These are phyloP conservation scores for Colletotrichum graminicola DNA, from an alignment of 2,329 filamentous ascomycete species.

Conservation along the genomic window DNA sequence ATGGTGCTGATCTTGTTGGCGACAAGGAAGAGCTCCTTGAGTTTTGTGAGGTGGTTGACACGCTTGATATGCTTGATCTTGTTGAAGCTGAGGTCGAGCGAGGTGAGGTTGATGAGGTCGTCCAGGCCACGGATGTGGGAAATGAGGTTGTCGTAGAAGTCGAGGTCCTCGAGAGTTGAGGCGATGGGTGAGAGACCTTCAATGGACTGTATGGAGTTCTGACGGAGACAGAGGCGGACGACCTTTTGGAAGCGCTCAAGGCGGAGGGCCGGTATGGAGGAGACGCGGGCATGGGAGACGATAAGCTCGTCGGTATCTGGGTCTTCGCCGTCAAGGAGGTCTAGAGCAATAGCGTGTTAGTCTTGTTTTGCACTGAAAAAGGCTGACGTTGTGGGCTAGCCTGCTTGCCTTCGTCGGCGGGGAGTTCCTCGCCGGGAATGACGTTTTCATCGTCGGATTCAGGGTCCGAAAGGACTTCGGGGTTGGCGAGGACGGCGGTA, in stretches of 20 bases:
- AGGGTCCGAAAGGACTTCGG: constrained; percentile 84
- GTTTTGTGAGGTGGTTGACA: constrained; percentile 79
- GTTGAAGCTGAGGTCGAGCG: constrained; percentile 95
- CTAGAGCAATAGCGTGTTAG: constrained; percentile 52
- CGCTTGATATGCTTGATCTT: constrained; percentile 99
- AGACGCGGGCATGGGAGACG: constrained; percentile 87
- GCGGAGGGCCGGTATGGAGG: constrained; percentile 80
- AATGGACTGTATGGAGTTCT: constrained; percentile 88
- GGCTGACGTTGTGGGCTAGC: not conserved
- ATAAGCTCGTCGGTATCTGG: constrained; percentile 82
- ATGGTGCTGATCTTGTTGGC: constrained; percentile 94
- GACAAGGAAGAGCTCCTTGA: constrained; percentile 90
- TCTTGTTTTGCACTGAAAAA: not conserved
- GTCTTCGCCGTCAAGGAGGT: constrained; percentile 72
- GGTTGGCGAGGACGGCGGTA: constrained; percentile 77
- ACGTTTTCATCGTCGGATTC: constrained; percentile 81
- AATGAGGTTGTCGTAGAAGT: constrained; percentile 97
- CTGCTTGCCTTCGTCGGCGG: constrained; percentile 80
- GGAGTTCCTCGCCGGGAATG: constrained; percentile 79
- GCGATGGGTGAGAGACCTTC: constrained; percentile 78
- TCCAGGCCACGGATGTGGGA: constrained; percentile 88
- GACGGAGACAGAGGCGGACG: constrained; percentile 85
- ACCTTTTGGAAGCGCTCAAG: constrained; percentile 86
- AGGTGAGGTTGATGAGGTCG: constrained; percentile 78
- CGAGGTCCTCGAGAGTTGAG: constrained; percentile 81